Evolutionary conservation across 306 rosid genomes (phyloP), one percentile per base, ranked within the genome.

Genomic region (Dryas drummondii): DNA sequence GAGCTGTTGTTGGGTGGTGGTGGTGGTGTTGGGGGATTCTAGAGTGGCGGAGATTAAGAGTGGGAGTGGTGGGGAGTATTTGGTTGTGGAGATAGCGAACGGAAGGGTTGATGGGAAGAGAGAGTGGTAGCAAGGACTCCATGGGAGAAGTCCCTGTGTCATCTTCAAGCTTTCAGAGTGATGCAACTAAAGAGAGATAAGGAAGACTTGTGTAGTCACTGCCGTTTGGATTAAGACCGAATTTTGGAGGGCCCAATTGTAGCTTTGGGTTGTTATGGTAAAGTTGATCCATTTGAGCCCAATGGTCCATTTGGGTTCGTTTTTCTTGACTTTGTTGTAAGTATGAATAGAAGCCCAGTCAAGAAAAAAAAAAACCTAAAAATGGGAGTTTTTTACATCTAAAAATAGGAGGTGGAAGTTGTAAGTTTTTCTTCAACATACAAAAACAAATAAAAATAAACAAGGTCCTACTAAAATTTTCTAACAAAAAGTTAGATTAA

Each of bases 101-200:
- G 84, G 54, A 6, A 77, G 70, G 16, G 86, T 32, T 32, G 37
- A 32, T 32, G 78, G 55, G 12, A 79, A 71, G 44, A 57, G 79
- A 4, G 76, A 60, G 74, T 73, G 75, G 75, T 58, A 81, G 75
- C 70, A 75, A 79, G 86, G 87, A 82, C 82, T 85, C 96, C 93
- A 89, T 71, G 51, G 79, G 1, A 77, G 85, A 78, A 86, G 78
- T 58, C 86, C 78, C 4, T 53, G 88, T 47, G 85, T 88, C 98
- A 91, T 88, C 82, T 55, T 74, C 37, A 5, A 16, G 44, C 15
- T 46, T 5, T 17, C 13, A 2, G 56, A 7, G 10, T 2, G 27
- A 40, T 26, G 27, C 56, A 26, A n/a, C 1, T 22, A 7, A 11
- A 37, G 19, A 1, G 67, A 60, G 58, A 72, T 58, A 72, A 46